phyloP scores from a whole-genome alignment of 805 yeast genomes.

The Saturnispora besseyi region DNA sequence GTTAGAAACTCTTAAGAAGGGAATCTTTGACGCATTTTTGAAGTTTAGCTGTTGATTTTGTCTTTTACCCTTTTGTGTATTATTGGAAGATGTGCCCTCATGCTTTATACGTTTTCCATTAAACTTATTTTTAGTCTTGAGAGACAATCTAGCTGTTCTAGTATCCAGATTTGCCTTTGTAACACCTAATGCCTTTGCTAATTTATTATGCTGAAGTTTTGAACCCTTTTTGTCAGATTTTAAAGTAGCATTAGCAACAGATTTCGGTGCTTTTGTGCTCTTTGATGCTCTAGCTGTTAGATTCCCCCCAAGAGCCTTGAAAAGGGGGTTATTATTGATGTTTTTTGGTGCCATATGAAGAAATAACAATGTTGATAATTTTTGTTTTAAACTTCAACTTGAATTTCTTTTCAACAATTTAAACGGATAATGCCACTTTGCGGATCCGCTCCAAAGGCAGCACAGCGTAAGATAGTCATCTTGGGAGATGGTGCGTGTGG shows the following conservation, averaged over 20 bases:
- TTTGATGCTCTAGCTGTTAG: neutral
- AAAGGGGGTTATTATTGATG: slow-evolving; percentile 2
- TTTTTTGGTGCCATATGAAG: neutral
- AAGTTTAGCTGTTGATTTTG: slow-evolving; percentile 11
- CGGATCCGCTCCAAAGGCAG: slow-evolving; percentile 42
- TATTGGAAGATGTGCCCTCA: neutral
- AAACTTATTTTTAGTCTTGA: neutral
- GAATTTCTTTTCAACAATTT: neutral
- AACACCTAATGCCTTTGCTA: neutral
- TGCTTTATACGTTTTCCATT: neutral
- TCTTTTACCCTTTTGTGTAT: neutral
- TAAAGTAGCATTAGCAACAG: neutral
- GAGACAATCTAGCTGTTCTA: neutral
- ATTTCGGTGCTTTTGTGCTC: neutral
- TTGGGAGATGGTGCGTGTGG: slow-evolving; percentile 99
- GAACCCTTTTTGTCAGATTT: neutral
- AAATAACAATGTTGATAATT: neutral
- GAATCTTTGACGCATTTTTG: slow-evolving; percentile 18
- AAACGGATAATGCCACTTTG: slow-evolving; percentile 32
- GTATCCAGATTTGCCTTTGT: neutral
- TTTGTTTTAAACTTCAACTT: neutral
- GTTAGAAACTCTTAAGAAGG: slow-evolving; percentile 25
- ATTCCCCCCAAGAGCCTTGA: slow-evolving; percentile 1
- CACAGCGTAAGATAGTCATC: slow-evolving; percentile 87
- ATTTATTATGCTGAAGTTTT: neutral